phyloP scores from a whole-genome alignment of 495 filamentous ascomycete genomes.

The Annulohypoxylon nitens region DNA sequence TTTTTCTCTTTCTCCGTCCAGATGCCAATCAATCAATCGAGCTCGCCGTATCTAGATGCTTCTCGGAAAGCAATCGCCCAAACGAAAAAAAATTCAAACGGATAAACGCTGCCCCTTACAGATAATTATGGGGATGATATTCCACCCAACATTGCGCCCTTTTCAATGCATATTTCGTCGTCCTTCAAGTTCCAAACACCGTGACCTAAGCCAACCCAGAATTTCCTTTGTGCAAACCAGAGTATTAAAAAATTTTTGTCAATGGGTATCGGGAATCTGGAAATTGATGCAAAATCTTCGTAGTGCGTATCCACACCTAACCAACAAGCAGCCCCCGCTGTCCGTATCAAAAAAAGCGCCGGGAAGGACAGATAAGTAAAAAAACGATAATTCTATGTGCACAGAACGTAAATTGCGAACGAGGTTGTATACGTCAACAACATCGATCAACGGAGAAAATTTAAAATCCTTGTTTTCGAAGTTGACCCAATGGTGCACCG shows the following conservation, averaged over 20 bases:
- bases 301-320: constrained; percentile 3
- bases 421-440: constrained; percentile 4
- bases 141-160: constrained; percentile 37
- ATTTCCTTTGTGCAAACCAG: constrained; percentile 27
- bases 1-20: constrained; percentile 33
- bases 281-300: constrained; percentile 31
- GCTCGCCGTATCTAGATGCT: constrained; percentile 40
- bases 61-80: constrained; percentile 14
- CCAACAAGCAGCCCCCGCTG: constrained; percentile 12
- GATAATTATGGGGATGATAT: constrained; percentile 25
- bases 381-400: constrained; percentile 11
- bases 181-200: constrained; percentile 27
- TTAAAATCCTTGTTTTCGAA: constrained; percentile 30
- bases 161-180: constrained; percentile 43
- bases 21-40: constrained; percentile 31
- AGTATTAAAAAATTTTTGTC: constrained; percentile 17
- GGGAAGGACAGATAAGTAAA: constrained; percentile 21
- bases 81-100: constrained; percentile 11
- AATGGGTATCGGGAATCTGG: constrained; percentile 45
- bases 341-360: constrained; percentile 10
- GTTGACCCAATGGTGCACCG: constrained; percentile 56
- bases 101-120: constrained; percentile 27
- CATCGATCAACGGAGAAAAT: neutral
- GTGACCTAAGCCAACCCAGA: constrained; percentile 23
- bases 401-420: constrained; percentile 23